Evolutionary conservation across 305 asterid genomes (phyloP), one percentile per base, ranked within the genome.

Genomic region (Fraxinus latifolia): DNA sequence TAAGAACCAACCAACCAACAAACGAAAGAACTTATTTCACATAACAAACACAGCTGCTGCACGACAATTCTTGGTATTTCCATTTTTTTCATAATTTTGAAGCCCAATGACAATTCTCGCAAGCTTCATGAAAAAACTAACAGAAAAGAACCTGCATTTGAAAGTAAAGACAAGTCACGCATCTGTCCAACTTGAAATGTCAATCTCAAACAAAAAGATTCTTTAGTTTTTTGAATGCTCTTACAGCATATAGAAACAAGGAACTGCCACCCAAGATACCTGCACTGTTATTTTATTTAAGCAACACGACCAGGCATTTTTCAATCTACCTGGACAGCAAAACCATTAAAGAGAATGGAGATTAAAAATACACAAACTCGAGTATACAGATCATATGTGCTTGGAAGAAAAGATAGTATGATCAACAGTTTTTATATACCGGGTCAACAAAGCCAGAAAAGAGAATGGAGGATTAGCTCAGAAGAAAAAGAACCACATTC

Each of bases 261-360:
- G 87, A 88, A 86, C 68, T 85, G 90, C 89, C 95, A 91, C 95
- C 93, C 84, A 86, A 84, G 95, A 90, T n/a, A 87, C 88, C 95
- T 90, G 90, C 89, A 82, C 78, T 81, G 85, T 81, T 89, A 85
- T 86, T 87, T 76, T 77, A 79, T 87, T 88, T 84, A 84, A 89
- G 96, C 95, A 91, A 95, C 93, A 85, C 80, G 89, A 89, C 88
- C 91, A 86, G 93, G 92, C 84, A 87, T 83, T 89, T 80, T 88
- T 77, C 87, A 75, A 91, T 78, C 84, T 82, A 90, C 94, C 97
- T 92, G 90, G 17, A 31, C 75, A 77, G 58, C 80, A 74, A 55
- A 78, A 34, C 7, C 65, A 27, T 14, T 47, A 5, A 36, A 14
- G 3, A n/a, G 19, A 50, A 84, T 12, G 74, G 11, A 70, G 31